phyloP scores from a whole-genome alignment of 2,329 filamentous ascomycete genomes.

The Alternaria sp. region DNA sequence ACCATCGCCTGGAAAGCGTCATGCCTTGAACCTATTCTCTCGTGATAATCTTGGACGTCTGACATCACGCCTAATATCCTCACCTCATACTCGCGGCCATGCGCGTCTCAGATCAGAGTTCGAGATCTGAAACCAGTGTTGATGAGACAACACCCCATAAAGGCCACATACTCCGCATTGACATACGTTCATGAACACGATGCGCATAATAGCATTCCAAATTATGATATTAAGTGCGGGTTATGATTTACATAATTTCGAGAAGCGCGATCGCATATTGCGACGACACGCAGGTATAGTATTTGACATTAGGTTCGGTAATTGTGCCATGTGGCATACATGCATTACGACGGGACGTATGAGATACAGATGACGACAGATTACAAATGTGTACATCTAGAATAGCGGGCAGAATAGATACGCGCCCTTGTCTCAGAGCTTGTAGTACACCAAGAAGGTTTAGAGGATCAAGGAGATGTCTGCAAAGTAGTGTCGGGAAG shows the following conservation, averaged over 20 bases:
- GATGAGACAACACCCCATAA: conserved; percentile 7
- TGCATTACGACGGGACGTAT: background rate
- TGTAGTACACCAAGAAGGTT: background rate
- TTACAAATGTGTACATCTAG: conserved; percentile 12
- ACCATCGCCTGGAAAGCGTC: background rate
- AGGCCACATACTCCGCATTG: conserved; percentile 2
- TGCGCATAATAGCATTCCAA: conserved; percentile 11
- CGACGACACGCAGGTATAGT: background rate
- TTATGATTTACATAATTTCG: conserved; percentile 3
- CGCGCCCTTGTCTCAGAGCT: background rate
- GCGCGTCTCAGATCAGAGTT: conserved; percentile 5
- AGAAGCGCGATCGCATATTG: conserved; percentile 1
- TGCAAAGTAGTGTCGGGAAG: conserved; percentile 7
- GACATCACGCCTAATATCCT: background rate
- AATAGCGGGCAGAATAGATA: background rate
- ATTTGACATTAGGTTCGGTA: conserved; percentile 1
- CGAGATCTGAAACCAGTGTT: conserved; percentile 13
- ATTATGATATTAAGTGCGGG: conserved; percentile 3
- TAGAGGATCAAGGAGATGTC: conserved; percentile 4
- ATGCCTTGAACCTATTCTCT: background rate
- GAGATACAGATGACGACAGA: conserved; percentile 1
- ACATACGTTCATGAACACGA: background rate
- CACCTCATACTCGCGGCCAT: background rate
- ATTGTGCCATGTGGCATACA: background rate
- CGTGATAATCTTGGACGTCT: background rate